These are phyloP conservation scores for Stagonosporopsis rhizophila DNA, from an alignment of 2,329 filamentous ascomycete genomes.

Conservation along the genomic window DNA sequence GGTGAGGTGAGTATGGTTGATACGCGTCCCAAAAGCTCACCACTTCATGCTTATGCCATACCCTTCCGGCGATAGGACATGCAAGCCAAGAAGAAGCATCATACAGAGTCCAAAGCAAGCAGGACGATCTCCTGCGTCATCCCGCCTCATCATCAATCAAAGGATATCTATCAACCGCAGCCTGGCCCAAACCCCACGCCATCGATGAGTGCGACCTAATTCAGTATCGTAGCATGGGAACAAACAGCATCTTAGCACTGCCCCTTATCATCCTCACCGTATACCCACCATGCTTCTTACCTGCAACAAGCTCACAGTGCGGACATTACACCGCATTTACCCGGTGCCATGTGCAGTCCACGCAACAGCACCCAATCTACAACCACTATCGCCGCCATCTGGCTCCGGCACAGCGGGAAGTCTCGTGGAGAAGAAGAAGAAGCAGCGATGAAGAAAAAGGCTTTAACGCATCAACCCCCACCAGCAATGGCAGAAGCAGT, in stretches of 20 bases:
- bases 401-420: conserved; percentile 14
- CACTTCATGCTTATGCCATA: too few relatives aligned
- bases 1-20: too few relatives aligned
- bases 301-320: conserved; percentile 13
- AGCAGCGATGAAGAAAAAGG: background rate
- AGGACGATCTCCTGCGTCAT: too few relatives aligned
- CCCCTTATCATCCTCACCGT: background rate
- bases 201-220: background rate
- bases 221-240: background rate
- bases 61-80: too few relatives aligned
- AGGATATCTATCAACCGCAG: background rate
- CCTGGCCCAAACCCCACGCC: background rate
- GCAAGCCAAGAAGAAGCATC: too few relatives aligned
- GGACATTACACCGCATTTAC: conserved; percentile 11
- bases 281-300: background rate
- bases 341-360: conserved; percentile 3
- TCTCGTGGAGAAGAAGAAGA: background rate
- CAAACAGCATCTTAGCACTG: background rate
- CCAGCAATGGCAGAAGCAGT: background rate
- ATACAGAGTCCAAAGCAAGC: too few relatives aligned
- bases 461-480: background rate
- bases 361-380: conserved; percentile 1
- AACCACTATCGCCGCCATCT: conserved; percentile 10
- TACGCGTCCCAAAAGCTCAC: too few relatives aligned
- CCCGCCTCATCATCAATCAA: too few relatives aligned